Conservation (phyloP, 768 basidiomycete species). For the Trametes cubensis region DNA sequence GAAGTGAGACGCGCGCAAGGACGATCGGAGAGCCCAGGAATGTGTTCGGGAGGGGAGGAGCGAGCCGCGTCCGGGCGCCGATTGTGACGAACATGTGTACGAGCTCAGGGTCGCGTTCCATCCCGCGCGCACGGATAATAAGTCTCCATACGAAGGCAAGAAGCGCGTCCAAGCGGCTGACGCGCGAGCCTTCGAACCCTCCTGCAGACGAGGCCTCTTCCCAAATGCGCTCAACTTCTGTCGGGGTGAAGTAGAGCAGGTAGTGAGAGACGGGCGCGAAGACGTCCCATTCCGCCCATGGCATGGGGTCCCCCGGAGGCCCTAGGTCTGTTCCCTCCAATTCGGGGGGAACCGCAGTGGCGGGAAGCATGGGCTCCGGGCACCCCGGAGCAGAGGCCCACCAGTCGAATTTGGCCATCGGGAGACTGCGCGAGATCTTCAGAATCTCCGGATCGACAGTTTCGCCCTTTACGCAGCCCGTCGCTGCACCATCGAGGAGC, state of each 20-base stretch:
- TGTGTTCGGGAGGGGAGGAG: conserved; percentile 26
- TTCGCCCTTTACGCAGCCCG: conserved; percentile 36
- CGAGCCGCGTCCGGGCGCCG: conserved; percentile 32
- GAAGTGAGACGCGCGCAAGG: conserved; percentile 31
- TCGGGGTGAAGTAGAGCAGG: conserved; percentile 21
- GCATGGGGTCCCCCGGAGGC: neutral
- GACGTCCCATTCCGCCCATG: conserved; percentile 19
- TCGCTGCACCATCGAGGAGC: conserved; percentile 34
- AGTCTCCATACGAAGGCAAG: conserved; percentile 41
- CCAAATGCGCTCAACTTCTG: conserved; percentile 39
- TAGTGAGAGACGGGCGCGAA: conserved; percentile 13
- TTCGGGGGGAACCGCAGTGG: conserved; percentile 2
- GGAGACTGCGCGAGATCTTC: conserved; percentile 13
- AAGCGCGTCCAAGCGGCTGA: conserved; percentile 42
- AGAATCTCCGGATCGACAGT: conserved; percentile 31
- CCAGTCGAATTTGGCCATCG: conserved; percentile 20
- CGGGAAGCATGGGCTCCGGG: conserved; percentile 5
- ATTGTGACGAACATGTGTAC: conserved; percentile 35
- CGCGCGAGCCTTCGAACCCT: neutral
- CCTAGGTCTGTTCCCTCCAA: conserved; percentile 11
- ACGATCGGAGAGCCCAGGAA: conserved; percentile 41
- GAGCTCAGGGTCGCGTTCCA: conserved; percentile 23
- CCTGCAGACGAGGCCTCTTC: conserved; percentile 21
- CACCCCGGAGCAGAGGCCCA: conserved; percentile 16
- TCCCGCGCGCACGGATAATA: conserved; percentile 36